phyloP scores from a whole-genome alignment of 805 yeast genomes.

The Wickerhamomyces queroliae region DNA sequence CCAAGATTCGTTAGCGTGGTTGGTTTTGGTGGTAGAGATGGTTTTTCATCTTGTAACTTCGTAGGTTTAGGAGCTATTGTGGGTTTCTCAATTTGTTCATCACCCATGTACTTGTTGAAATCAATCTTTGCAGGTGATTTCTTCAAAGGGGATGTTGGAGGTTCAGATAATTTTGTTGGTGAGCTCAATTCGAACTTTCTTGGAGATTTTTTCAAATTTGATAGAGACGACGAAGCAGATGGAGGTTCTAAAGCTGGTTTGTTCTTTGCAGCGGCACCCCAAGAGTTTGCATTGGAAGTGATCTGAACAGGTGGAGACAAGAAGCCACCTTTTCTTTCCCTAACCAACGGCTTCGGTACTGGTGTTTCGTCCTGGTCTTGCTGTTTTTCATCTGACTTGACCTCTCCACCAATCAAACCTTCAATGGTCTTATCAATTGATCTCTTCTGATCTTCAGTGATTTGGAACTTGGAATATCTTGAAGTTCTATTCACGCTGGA shows the following conservation, averaged over 20 bases:
- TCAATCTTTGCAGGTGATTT: conserved; percentile 16
- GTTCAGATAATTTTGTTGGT: not conserved
- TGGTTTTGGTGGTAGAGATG: conserved; percentile 1
- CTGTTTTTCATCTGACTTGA: not conserved
- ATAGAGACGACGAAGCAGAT: not conserved
- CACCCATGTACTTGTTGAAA: conserved; percentile 2
- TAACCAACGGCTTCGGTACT: conserved; percentile 2
- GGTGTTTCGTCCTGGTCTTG: not conserved
- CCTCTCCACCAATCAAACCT: conserved; percentile 9
- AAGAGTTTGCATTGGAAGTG: not conserved
- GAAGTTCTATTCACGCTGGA: conserved; percentile 2
- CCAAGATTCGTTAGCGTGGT: not conserved
- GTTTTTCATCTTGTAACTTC: not conserved
- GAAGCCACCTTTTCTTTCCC: conserved; percentile 8
- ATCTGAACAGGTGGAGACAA: not conserved
- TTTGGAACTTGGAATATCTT: conserved; percentile 15
- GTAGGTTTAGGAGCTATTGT: not conserved
- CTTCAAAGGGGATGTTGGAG: conserved; percentile 8
- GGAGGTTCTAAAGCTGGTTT: conserved; percentile 7
- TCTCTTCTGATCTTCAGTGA: conserved; percentile 13
- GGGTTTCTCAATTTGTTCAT: not conserved
- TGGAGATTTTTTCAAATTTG: conserved; percentile 10
- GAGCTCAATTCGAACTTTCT: conserved; percentile 2
- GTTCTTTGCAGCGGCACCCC: conserved; percentile 6
- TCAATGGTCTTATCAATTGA: conserved; percentile 14